Base-by-base conservation (phyloP, 1,284 basidiomycete genomes). In the Ustilago hordei region DNA sequence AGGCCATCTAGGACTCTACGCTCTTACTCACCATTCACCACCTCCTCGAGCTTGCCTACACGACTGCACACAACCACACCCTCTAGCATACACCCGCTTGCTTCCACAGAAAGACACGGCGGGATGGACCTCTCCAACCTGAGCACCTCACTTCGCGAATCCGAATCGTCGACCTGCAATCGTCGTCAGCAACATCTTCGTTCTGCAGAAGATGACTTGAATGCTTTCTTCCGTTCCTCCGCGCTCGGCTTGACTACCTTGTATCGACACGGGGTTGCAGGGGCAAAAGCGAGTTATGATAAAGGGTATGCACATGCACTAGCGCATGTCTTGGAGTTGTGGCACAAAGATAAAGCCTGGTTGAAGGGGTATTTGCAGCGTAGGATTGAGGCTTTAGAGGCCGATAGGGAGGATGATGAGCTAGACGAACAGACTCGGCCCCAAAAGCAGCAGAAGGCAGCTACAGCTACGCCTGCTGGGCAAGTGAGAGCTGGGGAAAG, bases 331-430 rank as follows among this genome's bases (percentile, higher is more conserved):
- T 48, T 79, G n/a, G 77, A 79, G 34, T 34, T 79, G n/a, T 68
- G 74, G 66, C 63, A 72, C 3, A 64, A 60, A 17, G 75, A 78
- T 58, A 56, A 58, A 13, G 67, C 60, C 32, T 79, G 77, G 77
- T 58, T 79, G 6, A 72, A 62, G n/a, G 75, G 77, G n/a, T 79
- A 79, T 43, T 36, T 79, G 34, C 73, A 76, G 60, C 38, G 73
- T 9, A 55, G 77, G 39, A 79, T 79, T 39, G 77, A 79, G 59
- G 77, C 77, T 8, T 55, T 79, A 19, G 73, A 71, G 35, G 69
- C 55, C 13, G 72, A 68, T 31, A 55, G 53, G 11, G 72, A 75
- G 28, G 76, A 76, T 17, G 75, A 74, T 11, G 28, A 8, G 15
- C 63, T 53, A 9, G 73, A 70, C n/a, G 38, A 38, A 5, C 38